Evolutionary conservation across 2,329 filamentous ascomycete genomes (phyloP).

Genomic region (Cladosporium sp.): DNA sequence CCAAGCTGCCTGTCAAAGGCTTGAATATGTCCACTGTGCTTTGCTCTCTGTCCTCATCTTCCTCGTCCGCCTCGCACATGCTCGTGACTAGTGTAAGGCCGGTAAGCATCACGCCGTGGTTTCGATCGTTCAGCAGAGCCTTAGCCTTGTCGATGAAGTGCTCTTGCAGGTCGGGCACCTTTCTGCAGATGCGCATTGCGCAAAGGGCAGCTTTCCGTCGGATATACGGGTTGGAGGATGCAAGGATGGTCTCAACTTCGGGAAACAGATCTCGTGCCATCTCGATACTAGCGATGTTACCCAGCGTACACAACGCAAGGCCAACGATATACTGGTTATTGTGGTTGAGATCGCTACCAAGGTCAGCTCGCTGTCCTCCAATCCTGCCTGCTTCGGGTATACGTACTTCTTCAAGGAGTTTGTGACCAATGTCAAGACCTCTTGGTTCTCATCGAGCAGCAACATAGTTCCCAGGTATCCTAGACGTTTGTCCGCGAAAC

Average conservation of each 20-base stretch:
- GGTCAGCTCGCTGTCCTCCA: background rate
- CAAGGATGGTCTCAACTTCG: conserved; percentile 87
- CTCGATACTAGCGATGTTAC: conserved; percentile 95
- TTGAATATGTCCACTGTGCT: conserved; percentile 88
- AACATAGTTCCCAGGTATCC: conserved; percentile 96
- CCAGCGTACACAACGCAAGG: conserved; percentile 89
- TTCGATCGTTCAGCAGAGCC: conserved; percentile 80
- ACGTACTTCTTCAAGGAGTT: conserved; percentile 94
- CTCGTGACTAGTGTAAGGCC: conserved; percentile 87
- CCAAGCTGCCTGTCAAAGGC: conserved; percentile 75
- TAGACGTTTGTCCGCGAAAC: conserved; percentile 94
- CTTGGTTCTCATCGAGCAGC: conserved; percentile 94
- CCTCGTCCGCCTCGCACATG: conserved; percentile 91
- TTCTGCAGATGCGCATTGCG: conserved; percentile 97
- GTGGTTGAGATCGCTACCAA: conserved; percentile 79
- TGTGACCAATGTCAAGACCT: conserved; percentile 92
- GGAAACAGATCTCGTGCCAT: conserved; percentile 97
- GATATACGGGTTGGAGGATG: conserved; percentile 97
- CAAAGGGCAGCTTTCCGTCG: conserved; percentile 95
- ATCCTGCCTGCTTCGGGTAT: background rate
- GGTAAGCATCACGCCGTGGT: conserved; percentile 91
- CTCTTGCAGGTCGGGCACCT: conserved; percentile 94
- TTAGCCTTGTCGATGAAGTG: conserved; percentile 95
- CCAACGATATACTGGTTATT: conserved; percentile 98
- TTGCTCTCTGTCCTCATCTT: conserved; percentile 73